These are phyloP conservation scores for Solanum habrochaites DNA, from an alignment of 257 asterid genomes.

Conservation along the genomic window DNA sequence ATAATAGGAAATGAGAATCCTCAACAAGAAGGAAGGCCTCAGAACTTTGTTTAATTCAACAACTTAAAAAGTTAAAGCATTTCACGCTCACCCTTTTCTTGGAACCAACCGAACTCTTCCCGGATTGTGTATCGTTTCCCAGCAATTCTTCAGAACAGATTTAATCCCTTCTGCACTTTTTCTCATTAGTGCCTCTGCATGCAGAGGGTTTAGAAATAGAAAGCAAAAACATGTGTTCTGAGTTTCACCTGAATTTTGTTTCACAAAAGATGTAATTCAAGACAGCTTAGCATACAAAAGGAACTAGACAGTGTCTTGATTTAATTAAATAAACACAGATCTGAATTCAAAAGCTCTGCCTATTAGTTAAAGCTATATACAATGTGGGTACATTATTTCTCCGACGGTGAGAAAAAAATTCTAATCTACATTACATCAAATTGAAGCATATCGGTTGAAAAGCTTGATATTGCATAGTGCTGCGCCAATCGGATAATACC, in stretches of 20 bases:
- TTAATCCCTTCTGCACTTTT: neutral
- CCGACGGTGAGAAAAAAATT: slow-evolving; percentile 4
- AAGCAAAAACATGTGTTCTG: neutral
- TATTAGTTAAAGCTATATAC: slow-evolving; percentile 19
- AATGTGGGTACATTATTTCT: slow-evolving; percentile 6
- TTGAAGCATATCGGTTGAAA: slow-evolving; percentile 12
- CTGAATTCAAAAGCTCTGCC: neutral
- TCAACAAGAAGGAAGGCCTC: neutral
- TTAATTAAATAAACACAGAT: neutral
- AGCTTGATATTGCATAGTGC: neutral
- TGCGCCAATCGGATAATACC: slow-evolving; percentile 7
- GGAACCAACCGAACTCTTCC: neutral
- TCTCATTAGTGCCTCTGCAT: neutral
- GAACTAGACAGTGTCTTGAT: neutral
- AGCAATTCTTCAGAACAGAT: neutral
- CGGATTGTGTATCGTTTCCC: neutral
- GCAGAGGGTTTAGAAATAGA: neutral
- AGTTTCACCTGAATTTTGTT: neutral
- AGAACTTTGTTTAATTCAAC: neutral
- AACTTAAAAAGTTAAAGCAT: neutral
- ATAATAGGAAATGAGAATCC: neutral
- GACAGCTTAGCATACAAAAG: neutral
- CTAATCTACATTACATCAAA: slow-evolving; percentile 30
- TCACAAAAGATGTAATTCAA: neutral
- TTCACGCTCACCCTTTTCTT: neutral